A percentile compares a stretch with the other conserved stretches of the same genome.
Conservation (phyloP, 106 monocot genomes). For the Allium fistulosum region DNA sequence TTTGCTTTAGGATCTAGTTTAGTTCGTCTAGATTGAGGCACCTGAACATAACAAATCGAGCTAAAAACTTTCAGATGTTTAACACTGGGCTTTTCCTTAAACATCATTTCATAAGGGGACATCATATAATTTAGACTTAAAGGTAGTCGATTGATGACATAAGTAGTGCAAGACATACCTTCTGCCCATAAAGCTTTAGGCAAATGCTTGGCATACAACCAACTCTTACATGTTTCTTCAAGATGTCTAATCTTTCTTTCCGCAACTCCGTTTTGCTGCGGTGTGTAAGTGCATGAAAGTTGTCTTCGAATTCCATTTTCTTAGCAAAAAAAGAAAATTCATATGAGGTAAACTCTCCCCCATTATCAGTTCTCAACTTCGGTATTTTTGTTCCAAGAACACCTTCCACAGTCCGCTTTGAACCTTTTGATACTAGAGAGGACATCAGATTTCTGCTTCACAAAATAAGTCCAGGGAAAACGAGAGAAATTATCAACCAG, state of each 20-base stretch:
- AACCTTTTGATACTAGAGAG: too few species aligned
- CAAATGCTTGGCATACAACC: too few species aligned
- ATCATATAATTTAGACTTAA: background rate
- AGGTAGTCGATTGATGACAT: too few species aligned
- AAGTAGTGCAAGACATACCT: too few species aligned
- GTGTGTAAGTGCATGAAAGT: background rate
- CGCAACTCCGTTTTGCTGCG: background rate
- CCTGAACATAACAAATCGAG: background rate
- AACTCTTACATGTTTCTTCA: too few species aligned
- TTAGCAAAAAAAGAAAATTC: background rate
- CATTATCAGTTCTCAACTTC: background rate
- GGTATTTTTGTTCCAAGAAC: background rate
- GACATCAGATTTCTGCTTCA: too few species aligned
- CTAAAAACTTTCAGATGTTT: constrained; percentile 1
- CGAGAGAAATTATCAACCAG: too few species aligned
- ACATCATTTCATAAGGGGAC: constrained; percentile 1
- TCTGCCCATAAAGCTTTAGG: too few species aligned
- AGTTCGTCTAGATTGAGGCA: background rate
- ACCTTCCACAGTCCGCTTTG: background rate
- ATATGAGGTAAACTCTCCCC: background rate
- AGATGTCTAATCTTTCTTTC: too few species aligned
- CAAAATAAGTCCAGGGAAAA: too few species aligned
- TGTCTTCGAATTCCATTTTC: background rate
- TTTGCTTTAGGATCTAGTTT: background rate
- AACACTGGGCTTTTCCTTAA: background rate